Percentiles rank a stretch among this genome's conserved stretches.
These are phyloP conservation scores for Hordeum pubiflorum DNA, from an alignment of 202 grass and related monocot species.

Conservation along the genomic window DNA sequence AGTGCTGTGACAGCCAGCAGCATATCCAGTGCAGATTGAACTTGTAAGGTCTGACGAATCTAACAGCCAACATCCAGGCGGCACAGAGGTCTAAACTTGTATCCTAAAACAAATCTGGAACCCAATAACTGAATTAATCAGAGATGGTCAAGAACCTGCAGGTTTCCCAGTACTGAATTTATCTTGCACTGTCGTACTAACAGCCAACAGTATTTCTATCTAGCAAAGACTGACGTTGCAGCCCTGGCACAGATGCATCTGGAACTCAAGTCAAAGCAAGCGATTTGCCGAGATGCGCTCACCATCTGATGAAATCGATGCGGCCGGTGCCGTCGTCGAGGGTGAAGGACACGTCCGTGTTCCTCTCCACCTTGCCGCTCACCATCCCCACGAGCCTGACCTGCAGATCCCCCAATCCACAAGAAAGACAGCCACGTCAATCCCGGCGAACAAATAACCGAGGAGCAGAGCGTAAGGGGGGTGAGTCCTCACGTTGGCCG, in stretches of 20 bases:
- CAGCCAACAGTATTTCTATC: not conserved
- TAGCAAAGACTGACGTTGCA: not conserved
- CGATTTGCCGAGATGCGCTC: not conserved
- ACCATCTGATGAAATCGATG: slow-evolving; percentile 85
- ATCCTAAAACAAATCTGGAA: not conserved
- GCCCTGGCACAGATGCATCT: not conserved
- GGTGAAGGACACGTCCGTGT: slow-evolving; percentile 63
- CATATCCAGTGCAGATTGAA: not conserved
- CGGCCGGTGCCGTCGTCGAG: slow-evolving; percentile 78
- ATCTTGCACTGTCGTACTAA: not conserved
- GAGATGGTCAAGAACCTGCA: too few species aligned
- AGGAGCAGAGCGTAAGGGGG: too few species aligned
- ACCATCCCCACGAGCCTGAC: slow-evolving; percentile 63
- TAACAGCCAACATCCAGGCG: not conserved
- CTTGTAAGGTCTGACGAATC: not conserved
- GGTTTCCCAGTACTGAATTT: not conserved
- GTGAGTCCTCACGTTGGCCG: slow-evolving; percentile 19
- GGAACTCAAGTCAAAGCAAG: not conserved
- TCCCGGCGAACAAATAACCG: too few species aligned
- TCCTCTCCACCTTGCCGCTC: slow-evolving; percentile 50
- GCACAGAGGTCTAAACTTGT: not conserved
- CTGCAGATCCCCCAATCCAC: slow-evolving; percentile 9
- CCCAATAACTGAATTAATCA: not conserved
- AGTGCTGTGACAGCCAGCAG: too few species aligned
- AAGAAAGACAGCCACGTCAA: not conserved